Percentiles rank a stretch among this genome's conserved stretches.
Conservation (phyloP, 73 alveolate species). For the Symbiodinium natans region DNA sequence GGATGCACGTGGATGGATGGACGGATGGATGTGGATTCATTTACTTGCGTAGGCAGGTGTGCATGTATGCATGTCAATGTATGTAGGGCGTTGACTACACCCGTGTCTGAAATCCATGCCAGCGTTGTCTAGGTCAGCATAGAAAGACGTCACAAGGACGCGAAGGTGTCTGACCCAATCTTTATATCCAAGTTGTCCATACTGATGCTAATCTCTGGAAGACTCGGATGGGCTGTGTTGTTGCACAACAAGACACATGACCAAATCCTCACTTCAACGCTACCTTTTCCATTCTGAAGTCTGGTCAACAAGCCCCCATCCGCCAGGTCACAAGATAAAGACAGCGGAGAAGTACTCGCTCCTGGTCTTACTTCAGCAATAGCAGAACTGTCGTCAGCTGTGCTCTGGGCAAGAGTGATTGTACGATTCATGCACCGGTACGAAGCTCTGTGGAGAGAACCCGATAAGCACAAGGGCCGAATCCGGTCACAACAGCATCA, state of each 20-base stretch:
- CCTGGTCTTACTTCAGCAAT: neutral
- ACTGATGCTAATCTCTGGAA: neutral
- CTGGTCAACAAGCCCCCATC: neutral
- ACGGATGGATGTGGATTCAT: neutral
- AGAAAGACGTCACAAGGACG: neutral
- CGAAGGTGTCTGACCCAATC: neutral
- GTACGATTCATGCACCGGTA: neutral
- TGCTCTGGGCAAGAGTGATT: neutral
- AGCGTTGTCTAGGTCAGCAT: neutral
- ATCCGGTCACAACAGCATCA: neutral
- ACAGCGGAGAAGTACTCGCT: neutral
- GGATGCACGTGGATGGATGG: neutral
- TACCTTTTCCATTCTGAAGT: neutral
- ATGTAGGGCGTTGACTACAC: neutral
- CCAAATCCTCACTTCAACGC: neutral
- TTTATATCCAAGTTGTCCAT: neutral
- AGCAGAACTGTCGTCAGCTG: neutral
- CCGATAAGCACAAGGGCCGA: neutral
- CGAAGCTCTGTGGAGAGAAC: neutral
- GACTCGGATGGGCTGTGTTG: neutral
- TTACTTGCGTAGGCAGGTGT: too few relatives aligned
- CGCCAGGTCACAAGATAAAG: neutral
- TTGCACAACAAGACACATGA: neutral
- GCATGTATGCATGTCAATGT: neutral
- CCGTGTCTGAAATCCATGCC: neutral